Conservation (phyloP, 345 rosid species). For the Euphorbia lathyris region DNA sequence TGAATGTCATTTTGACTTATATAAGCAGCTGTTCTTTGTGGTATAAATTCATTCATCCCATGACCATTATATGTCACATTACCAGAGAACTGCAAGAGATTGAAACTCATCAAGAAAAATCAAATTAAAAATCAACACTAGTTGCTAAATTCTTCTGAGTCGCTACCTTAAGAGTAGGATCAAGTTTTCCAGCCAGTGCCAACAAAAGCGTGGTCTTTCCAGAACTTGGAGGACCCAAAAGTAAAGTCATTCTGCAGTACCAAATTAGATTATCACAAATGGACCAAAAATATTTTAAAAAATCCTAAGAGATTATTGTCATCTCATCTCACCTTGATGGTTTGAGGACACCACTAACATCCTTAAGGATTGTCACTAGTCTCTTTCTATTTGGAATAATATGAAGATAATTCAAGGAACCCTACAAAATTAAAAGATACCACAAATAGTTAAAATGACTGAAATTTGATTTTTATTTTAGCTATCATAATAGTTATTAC, state of each 20-base stretch:
- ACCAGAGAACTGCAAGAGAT: slow-evolving; percentile 47
- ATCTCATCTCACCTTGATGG: slow-evolving; percentile 48
- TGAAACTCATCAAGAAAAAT: not conserved
- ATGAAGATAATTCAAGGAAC: slow-evolving; percentile 29
- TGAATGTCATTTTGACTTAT: slow-evolving; percentile 67
- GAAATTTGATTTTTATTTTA: not conserved
- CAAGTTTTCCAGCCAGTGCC: slow-evolving; percentile 83
- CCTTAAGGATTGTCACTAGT: slow-evolving; percentile 55
- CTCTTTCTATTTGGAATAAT: slow-evolving; percentile 48
- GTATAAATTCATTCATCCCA: slow-evolving; percentile 49
- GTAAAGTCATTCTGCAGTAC: slow-evolving; percentile 56
- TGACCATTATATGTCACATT: slow-evolving; percentile 66
- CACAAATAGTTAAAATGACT: not conserved
- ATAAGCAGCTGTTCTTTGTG: slow-evolving; percentile 69
- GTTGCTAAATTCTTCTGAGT: not conserved
- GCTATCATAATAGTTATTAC: not conserved
- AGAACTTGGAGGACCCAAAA: slow-evolving; percentile 84
- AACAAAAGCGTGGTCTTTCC: slow-evolving; percentile 79
- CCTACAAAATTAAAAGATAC: slow-evolving; percentile 10
- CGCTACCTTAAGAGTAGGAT: slow-evolving; percentile 46
- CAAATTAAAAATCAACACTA: not conserved
- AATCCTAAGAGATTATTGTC: no score
- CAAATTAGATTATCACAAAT: no score
- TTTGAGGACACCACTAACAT: slow-evolving; percentile 63
- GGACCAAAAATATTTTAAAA: no score